A percentile compares a stretch with the other conserved stretches of the same genome.
These are phyloP conservation scores for Elsinoe arachidis DNA, from an alignment of 2,329 filamentous ascomycete species.

Conservation along the genomic window DNA sequence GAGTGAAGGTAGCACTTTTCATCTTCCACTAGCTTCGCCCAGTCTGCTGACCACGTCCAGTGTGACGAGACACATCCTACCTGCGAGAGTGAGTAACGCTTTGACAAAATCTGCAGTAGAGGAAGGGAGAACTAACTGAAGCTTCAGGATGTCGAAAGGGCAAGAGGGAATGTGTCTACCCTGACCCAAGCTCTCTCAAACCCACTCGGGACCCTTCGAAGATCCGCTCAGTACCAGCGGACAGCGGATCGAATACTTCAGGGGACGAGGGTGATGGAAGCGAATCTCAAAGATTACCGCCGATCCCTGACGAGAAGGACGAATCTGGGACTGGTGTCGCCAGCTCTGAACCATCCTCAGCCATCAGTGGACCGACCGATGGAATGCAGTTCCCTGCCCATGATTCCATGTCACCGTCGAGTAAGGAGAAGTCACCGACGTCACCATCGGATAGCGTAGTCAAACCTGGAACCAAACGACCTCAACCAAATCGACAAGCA, in stretches of 20 bases:
- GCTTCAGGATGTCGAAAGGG: conserved; percentile 76
- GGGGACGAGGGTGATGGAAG: conserved; percentile 41
- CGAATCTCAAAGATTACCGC: conserved; percentile 30
- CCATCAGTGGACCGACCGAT: conserved; percentile 4
- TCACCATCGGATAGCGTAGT: conserved; percentile 13
- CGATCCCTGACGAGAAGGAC: conserved; percentile 40
- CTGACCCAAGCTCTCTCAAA: conserved; percentile 54
- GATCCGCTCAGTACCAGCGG: conserved; percentile 35
- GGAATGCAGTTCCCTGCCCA: conserved; percentile 16
- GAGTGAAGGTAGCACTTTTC: conserved; percentile 57
- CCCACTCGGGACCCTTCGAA: conserved; percentile 36
- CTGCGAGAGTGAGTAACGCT: conserved; percentile 57
- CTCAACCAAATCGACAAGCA: conserved; percentile 11
- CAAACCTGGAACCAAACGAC: conserved; percentile 1
- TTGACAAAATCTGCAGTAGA: neutral
- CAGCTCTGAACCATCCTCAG: conserved; percentile 16
- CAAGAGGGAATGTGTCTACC: conserved; percentile 81
- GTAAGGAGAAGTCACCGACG: conserved; percentile 17
- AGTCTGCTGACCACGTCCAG: conserved; percentile 38
- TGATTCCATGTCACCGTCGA: conserved; percentile 18
- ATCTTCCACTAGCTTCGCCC: neutral
- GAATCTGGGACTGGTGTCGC: conserved; percentile 24
- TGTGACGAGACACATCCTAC: conserved; percentile 84
- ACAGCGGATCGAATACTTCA: conserved; percentile 43
- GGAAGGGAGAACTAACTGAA: conserved; percentile 8